Evolutionary conservation across 2,329 filamentous ascomycete genomes (phyloP).

Genomic region (Ophiostoma ips): DNA sequence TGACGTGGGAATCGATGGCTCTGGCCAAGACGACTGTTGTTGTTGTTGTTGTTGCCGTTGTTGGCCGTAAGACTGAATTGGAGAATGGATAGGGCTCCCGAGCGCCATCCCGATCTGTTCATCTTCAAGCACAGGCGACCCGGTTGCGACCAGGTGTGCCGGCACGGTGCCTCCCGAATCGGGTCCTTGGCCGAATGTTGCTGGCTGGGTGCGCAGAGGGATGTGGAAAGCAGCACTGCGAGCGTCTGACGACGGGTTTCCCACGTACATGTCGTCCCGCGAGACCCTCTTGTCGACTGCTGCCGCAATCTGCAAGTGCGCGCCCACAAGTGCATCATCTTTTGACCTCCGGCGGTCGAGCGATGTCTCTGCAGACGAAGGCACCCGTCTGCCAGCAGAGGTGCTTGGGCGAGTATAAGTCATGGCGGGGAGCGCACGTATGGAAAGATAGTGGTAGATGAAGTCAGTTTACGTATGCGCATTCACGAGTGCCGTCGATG

Average conservation of each 20-base stretch:
- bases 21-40: slow-evolving; percentile 10
- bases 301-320: not conserved
- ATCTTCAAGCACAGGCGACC: slow-evolving; percentile 29
- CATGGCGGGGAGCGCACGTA: slow-evolving; percentile 15
- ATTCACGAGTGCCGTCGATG: slow-evolving; percentile 17
- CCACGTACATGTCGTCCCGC: slow-evolving; percentile 27
- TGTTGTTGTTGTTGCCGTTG: slow-evolving; percentile 3
- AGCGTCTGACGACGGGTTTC: slow-evolving; percentile 10
- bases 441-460: slow-evolving; percentile 19
- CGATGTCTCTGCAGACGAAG: not conserved
- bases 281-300: slow-evolving; percentile 21
- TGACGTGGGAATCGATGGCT: not conserved
- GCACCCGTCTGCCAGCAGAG: not conserved
- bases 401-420: slow-evolving; percentile 1
- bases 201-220: slow-evolving; percentile 27
- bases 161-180: not conserved
- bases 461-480: slow-evolving; percentile 19
- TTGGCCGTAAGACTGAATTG: slow-evolving; percentile 10
- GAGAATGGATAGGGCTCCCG: slow-evolving; percentile 48
- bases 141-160: slow-evolving; percentile 22
- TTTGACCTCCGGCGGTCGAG: slow-evolving; percentile 23
- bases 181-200: slow-evolving; percentile 28
- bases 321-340: slow-evolving; percentile 25
- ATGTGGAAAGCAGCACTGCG: slow-evolving; percentile 24
- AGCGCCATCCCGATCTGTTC: slow-evolving; percentile 58